Evolutionary conservation across 164 flowering plant species (phyloP).

Genomic region (Pachysandra terminalis): DNA sequence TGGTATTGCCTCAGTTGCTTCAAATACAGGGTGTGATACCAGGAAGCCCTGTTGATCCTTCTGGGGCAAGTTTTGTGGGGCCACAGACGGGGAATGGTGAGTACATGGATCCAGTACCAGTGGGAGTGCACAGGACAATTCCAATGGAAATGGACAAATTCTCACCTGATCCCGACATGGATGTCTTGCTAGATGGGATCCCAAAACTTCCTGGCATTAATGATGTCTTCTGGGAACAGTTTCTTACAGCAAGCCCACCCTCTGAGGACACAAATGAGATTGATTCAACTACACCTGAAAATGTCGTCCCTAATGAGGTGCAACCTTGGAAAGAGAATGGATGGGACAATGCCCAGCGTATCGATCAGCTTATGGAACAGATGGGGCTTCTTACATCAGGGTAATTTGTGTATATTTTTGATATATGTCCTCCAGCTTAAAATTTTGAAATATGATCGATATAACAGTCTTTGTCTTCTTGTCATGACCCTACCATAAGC

Average conservation of each 20-base stretch:
- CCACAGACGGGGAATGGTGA: conserved; percentile 30
- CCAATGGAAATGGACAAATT: conserved; percentile 40
- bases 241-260: conserved; percentile 36
- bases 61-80: conserved; percentile 25
- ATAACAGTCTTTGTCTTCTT: too few species aligned
- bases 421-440: too few species aligned
- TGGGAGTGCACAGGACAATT: conserved; percentile 33
- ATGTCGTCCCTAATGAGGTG: conserved; percentile 16
- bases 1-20: conserved; percentile 44
- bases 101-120: conserved; percentile 35
- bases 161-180: conserved; percentile 44
- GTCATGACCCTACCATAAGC: too few species aligned
- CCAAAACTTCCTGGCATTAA: conserved; percentile 32
- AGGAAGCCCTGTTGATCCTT: conserved; percentile 32
- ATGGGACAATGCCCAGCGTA: conserved; percentile 47
- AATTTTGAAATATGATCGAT: too few species aligned
- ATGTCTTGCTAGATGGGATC: conserved; percentile 40
- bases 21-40: conserved; percentile 36
- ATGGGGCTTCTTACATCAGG: conserved; percentile 72
- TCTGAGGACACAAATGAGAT: conserved; percentile 38
- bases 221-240: conserved; percentile 68
- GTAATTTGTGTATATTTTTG: conserved; percentile 15
- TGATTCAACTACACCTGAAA: too few species aligned
- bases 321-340: conserved; percentile 40
- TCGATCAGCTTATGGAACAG: conserved; percentile 79